Percentiles rank a stretch among this genome's conserved stretches.
Conservation (phyloP, 805 yeast species). For the Zygoascus biomembranicola region DNA sequence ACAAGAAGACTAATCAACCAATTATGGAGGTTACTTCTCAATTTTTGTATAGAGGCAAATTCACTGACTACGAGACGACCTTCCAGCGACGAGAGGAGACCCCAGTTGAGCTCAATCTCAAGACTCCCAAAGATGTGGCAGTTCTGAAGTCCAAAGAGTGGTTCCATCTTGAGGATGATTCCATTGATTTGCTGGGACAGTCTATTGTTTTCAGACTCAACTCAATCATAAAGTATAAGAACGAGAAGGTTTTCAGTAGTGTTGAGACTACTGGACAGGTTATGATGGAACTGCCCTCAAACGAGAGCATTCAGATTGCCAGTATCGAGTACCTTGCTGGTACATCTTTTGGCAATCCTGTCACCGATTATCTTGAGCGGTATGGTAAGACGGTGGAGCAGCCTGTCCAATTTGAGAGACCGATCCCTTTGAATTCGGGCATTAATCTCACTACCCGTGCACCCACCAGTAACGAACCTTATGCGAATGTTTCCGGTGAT, state of each 20-base stretch:
- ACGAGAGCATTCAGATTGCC: slow-evolving; percentile 79
- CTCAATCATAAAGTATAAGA: slow-evolving; percentile 74
- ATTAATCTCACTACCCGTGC: slow-evolving; percentile 46
- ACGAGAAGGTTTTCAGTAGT: slow-evolving; percentile 64
- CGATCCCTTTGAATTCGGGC: slow-evolving; percentile 70
- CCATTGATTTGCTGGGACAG: slow-evolving; percentile 62
- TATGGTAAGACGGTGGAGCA: slow-evolving; percentile 92
- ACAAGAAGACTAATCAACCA: slow-evolving; percentile 54
- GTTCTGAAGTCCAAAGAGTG: slow-evolving; percentile 93
- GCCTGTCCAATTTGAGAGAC: slow-evolving; percentile 81
- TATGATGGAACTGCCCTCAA: slow-evolving; percentile 81
- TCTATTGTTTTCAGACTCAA: slow-evolving; percentile 83
- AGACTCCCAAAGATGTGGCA: slow-evolving; percentile 81
- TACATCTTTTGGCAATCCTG: slow-evolving; percentile 94
- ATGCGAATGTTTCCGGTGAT: slow-evolving; percentile 96
- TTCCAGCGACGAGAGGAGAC: slow-evolving; percentile 83
- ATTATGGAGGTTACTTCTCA: slow-evolving; percentile 92
- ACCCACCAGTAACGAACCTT: slow-evolving; percentile 93
- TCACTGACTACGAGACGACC: slow-evolving; percentile 81
- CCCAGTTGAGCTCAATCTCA: slow-evolving; percentile 70
- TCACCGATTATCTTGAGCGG: slow-evolving; percentile 84
- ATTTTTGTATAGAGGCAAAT: slow-evolving; percentile 93
- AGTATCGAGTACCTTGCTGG: slow-evolving; percentile 83
- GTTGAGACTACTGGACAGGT: slow-evolving; percentile 82
- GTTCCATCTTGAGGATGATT: slow-evolving; percentile 70